Evolutionary conservation across 139 green algal species (phyloP), one percentile per base, ranked within the genome.

Genomic region (Raphidocelis subcapitata): DNA sequence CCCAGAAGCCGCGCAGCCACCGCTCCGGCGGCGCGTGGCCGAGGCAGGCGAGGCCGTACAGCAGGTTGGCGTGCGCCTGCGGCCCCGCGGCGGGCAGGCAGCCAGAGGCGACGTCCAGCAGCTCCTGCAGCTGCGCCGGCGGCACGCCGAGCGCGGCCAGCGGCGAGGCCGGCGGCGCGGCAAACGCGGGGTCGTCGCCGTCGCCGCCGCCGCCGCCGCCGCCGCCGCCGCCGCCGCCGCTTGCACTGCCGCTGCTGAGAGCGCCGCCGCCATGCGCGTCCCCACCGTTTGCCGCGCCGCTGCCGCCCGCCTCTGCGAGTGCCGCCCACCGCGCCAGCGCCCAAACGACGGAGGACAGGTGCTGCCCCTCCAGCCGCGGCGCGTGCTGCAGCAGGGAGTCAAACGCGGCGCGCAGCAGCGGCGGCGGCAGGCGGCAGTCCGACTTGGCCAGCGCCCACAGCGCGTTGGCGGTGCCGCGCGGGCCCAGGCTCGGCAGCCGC

Each of bases 391-490:
- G 26, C 59, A 68, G 12, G 18, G 10, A 23, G 21, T 31, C 41
- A 35, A 55, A 15, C 60, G 68, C 28, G n/a, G 47, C 44, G 44
- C 32, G 12, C 46, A 56, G 20, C 5, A 52, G 29, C 28, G 41
- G 4, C 10, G 29, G 3, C 28, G 35, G 36, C n/a, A 20, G 59
- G 24, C 37, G 28, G 15, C 66, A 37, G 3, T 21, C 28, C 23
- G 66, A 29, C 69, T 75, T 75, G 12, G 33, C 60, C 5, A 75
- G 69, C 3, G 69, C 69, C 69, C 69, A 75, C 3, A 33, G 31
- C 21, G 26, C 26, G 28, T 75, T 75, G 8, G 69, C 69, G 36
- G 63, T n/a, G 26, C 37, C 59, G 2, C 69, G 57, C 5, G 69
- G n/a, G 28, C 46, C 33, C 41, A 75, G 28, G 4, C 23, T 41